A percentile compares a stretch with the other conserved stretches of the same genome.
Conservation (phyloP, 2,329 filamentous ascomycete genomes). For the Aspergillus aculeatinus region DNA sequence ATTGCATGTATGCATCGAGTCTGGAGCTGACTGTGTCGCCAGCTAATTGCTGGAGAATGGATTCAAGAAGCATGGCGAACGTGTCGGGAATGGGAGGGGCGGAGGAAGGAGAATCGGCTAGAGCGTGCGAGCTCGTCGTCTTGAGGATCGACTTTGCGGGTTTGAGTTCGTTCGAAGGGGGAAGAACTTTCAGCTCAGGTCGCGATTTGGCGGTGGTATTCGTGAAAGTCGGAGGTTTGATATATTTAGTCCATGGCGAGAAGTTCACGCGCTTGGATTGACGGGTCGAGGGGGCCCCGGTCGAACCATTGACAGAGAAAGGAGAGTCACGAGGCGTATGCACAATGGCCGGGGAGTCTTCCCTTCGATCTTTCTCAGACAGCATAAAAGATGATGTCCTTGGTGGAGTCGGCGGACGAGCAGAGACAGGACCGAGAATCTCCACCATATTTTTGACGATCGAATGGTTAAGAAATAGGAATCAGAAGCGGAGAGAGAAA, state of each 20-base stretch:
- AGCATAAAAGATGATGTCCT: constrained; percentile 38
- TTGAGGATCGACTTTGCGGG: constrained; percentile 81
- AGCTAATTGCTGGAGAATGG: constrained; percentile 76
- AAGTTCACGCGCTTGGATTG: constrained; percentile 62
- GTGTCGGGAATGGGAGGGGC: constrained; percentile 54
- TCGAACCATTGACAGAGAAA: constrained; percentile 39
- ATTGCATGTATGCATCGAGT: constrained; percentile 80
- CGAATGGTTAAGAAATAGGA: constrained; percentile 17
- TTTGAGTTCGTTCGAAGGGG: constrained; percentile 52
- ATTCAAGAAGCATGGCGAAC: constrained; percentile 80
- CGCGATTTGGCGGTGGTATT: constrained; percentile 33
- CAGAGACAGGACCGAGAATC: constrained; percentile 48
- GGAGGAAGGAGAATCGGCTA: constrained; percentile 44
- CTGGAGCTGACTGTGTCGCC: constrained; percentile 69
- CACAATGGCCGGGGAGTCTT: constrained; percentile 33
- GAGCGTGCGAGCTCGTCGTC: constrained; percentile 48
- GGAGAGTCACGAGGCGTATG: constrained; percentile 46
- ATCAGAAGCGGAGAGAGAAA: constrained; percentile 16
- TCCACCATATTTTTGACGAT: constrained; percentile 42
- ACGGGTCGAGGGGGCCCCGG: constrained; percentile 38
- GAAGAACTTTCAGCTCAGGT: constrained; percentile 48
- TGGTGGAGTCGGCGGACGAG: constrained; percentile 58
- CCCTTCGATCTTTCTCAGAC: constrained; percentile 39
- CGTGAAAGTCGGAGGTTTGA: constrained; percentile 45
- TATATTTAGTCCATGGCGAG: constrained; percentile 58